Conservation (phyloP, 805 yeast species). For the Scheffersomyces spartinae region DNA sequence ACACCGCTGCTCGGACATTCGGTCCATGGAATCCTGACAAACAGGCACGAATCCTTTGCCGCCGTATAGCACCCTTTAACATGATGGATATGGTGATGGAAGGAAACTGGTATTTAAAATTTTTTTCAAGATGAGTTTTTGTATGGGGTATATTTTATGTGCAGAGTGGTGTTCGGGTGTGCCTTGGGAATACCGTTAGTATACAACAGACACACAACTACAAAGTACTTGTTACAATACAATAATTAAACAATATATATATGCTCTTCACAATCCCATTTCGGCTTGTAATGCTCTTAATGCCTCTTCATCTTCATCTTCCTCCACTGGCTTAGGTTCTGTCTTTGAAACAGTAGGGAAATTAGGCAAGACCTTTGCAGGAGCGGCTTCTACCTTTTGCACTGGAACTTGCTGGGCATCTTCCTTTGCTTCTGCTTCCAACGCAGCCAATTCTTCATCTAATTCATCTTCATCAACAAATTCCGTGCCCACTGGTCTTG, state of each 20-base stretch:
- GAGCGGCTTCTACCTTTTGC: conserved; percentile 8
- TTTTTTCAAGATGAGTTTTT: too few species aligned
- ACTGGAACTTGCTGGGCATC: not conserved
- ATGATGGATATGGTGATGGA: too few species aligned
- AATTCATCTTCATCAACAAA: conserved; percentile 80
- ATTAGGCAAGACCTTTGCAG: conserved; percentile 27
- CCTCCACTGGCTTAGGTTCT: conserved; percentile 35
- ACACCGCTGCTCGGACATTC: too few species aligned
- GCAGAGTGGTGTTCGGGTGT: too few species aligned
- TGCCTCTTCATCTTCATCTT: conserved; percentile 78
- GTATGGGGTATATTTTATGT: too few species aligned
- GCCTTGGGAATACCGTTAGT: too few species aligned
- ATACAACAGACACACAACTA: too few species aligned
- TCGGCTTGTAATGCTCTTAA: conserved; percentile 73
- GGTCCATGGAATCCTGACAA: too few species aligned
- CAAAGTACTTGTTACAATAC: too few species aligned
- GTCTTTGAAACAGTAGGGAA: conserved; percentile 33
- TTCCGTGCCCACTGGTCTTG: conserved; percentile 83
- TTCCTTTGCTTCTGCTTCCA: conserved; percentile 76
- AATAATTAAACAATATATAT: not conserved
- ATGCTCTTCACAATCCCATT: conserved; percentile 51
- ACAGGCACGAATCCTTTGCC: too few species aligned
- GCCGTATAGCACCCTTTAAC: too few species aligned
- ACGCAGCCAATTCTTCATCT: conserved; percentile 83
- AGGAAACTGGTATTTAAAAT: too few species aligned